Evolutionary conservation across 2,329 filamentous ascomycete genomes (phyloP).

Genomic region (Talaromyces sp.): DNA sequence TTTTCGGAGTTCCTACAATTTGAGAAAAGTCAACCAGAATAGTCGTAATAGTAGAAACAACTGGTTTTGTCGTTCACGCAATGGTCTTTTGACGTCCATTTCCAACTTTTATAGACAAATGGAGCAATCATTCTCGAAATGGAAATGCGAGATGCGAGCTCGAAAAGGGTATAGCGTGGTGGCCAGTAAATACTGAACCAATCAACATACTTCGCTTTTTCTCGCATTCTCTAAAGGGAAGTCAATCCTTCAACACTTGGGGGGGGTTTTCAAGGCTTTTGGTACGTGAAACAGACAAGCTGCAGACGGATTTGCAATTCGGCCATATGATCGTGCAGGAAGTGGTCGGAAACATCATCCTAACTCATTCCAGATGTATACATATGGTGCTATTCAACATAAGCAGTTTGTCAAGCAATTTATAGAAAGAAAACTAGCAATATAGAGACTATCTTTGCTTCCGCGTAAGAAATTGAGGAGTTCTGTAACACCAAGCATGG

Average conservation of each 20-base stretch:
- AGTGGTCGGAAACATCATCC: neutral
- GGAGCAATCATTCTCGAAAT: neutral
- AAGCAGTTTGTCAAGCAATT: neutral
- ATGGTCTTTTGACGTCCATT: neutral
- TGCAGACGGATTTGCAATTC: neutral
- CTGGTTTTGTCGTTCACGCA: neutral
- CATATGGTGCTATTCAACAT: neutral
- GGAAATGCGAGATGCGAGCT: conserved; percentile 13
- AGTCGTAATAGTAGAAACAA: too few relatives aligned
- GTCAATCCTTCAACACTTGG: neutral
- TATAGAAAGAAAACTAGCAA: neutral
- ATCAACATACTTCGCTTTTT: neutral
- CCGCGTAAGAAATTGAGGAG: neutral
- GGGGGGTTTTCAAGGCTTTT: neutral
- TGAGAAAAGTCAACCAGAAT: neutral
- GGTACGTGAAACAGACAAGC: neutral
- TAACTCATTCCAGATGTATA: neutral
- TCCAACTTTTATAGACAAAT: neutral
- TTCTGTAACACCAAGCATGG: neutral
- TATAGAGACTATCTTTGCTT: neutral
- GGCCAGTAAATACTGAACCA: neutral
- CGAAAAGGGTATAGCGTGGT: conserved; percentile 1
- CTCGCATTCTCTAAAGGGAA: neutral
- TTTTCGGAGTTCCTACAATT: too few relatives aligned
- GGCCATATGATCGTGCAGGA: neutral